Base-by-base conservation (phyloP, 495 filamentous ascomycete genomes). In the Podospora australis region DNA sequence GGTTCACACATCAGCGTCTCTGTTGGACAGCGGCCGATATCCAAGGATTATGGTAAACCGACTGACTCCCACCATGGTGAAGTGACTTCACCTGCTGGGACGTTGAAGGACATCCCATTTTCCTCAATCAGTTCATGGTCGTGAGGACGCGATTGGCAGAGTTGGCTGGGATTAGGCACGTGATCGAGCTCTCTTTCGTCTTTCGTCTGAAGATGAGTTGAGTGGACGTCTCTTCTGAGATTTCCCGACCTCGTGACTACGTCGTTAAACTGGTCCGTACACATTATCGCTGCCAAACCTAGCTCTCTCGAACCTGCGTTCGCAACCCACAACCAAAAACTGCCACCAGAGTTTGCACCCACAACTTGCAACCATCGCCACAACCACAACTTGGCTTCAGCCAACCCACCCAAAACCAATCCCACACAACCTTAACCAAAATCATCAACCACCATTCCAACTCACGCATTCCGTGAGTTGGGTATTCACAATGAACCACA, bases 191-290 rank as follows among this genome's bases (percentile, higher is more conserved):
- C 34, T 36, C 34, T 36, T 36, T 10, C 13, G 5, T 4, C 4
- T 36, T 36, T 16, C n/a, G n/a, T 36, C 32, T 16, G 19, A 36
- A 17, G 32, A 36, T 36, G 32, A 4, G 32, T 6, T n/a, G 23
- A 30, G 2, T 36, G 26, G 26, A 46, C 17, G 49, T 41, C 25
- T 29, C 5, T 16, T 4, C 8, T n/a, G 13, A 30, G 42, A 16
- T 36, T 26, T 30, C 22, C 38, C 48, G 53, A 56, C 53, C 53
- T 48, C 28, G 39, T 23, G 48, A 51, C 34, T 42, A 56, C 38
- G 53, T 56, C 53, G 53, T 52, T 44, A 56, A 56, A 56, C 48
- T 51, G 48, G 40, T 56, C 43, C 48, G 3, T 24, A 11, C 25
- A 39, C 14, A 20, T 14, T 39, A 29, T 16, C 42, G 16, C 39